phyloP scores from a whole-genome alignment of 352 stramenopile species.

The Phytophthora tentaculata region DNA sequence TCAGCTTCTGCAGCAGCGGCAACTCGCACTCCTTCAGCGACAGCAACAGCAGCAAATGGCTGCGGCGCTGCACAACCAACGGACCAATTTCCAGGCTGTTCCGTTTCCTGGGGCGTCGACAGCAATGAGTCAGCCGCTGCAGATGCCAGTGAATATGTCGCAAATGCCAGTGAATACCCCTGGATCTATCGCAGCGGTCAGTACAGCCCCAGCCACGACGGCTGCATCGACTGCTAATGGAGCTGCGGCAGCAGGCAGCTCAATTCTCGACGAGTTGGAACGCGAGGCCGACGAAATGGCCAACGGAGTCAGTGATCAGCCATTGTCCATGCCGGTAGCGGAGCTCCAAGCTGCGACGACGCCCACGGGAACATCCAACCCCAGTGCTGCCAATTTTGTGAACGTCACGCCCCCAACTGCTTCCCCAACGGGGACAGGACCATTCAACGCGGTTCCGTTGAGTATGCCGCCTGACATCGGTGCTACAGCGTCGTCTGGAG shows the following conservation, averaged over 20 bases:
- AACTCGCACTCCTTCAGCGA: conserved; percentile 64
- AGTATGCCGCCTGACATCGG: conserved; percentile 83
- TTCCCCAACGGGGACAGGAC: conserved; percentile 29
- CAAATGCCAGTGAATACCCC: conserved; percentile 40
- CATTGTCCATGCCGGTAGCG: conserved; percentile 82
- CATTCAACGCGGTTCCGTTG: conserved; percentile 64
- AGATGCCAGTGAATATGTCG: conserved; percentile 62
- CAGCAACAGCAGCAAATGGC: conserved; percentile 82
- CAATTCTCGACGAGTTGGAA: conserved; percentile 88
- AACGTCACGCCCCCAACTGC: conserved; percentile 28
- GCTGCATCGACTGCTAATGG: conserved; percentile 24
- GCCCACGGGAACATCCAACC: conserved; percentile 35
- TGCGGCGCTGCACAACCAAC: conserved; percentile 72
- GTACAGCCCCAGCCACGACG: conserved; percentile 20
- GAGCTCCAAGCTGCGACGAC: conserved; percentile 66
- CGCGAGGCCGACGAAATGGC: conserved; percentile 89
- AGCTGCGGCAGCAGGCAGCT: conserved; percentile 47
- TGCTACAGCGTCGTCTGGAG: conserved; percentile 39
- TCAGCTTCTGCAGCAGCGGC: conserved; percentile 62
- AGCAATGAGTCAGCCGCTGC: conserved; percentile 55
- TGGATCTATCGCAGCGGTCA: conserved; percentile 29
- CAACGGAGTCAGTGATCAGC: conserved; percentile 80
- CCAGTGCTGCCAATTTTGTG: conserved; percentile 35
- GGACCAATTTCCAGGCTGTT: conserved; percentile 69
- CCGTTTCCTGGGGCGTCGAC: conserved; percentile 53